Conservation (phyloP, 2,329 filamentous ascomycete species). For the Didymella keratinophila region DNA sequence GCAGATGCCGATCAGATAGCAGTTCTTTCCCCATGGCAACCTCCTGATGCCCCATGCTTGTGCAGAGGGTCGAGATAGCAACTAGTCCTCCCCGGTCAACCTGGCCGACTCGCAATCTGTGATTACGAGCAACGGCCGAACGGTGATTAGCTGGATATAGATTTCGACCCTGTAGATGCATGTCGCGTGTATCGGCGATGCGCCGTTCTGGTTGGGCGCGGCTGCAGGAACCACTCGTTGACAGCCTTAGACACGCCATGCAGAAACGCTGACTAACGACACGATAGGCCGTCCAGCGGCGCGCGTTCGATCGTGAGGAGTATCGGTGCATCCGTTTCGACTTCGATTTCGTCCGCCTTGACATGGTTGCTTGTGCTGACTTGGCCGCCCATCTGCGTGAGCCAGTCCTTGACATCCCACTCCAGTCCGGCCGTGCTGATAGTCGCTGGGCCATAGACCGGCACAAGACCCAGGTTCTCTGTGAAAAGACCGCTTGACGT, state of each 20-base stretch:
- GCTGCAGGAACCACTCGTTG: not conserved
- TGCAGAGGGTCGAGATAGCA: not conserved
- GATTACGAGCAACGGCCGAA: slow-evolving; percentile 6
- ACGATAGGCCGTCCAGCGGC: slow-evolving; percentile 1
- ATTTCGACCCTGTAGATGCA: not conserved
- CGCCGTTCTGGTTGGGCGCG: not conserved
- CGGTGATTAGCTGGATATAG: not conserved
- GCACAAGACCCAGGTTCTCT: slow-evolving; percentile 85
- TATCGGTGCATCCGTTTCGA: slow-evolving; percentile 54
- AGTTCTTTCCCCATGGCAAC: not conserved
- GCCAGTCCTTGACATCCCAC: slow-evolving; percentile 89
- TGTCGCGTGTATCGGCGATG: not conserved
- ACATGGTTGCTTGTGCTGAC: slow-evolving; percentile 62
- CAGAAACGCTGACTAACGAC: not conserved
- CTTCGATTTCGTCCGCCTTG: slow-evolving; percentile 49
- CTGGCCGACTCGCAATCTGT: not conserved
- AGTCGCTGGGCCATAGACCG: slow-evolving; percentile 77
- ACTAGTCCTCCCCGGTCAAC: not conserved
- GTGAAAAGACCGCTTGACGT: slow-evolving; percentile 64
- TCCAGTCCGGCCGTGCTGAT: slow-evolving; percentile 83
- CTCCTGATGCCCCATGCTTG: not conserved
- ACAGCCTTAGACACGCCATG: not conserved
- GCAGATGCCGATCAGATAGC: not conserved
- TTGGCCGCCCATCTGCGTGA: slow-evolving; percentile 62
- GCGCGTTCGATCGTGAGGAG: slow-evolving; percentile 58